Evolutionary conservation across 2,329 filamentous ascomycete species (phyloP).

Genomic region (Scorias spongiosa): DNA sequence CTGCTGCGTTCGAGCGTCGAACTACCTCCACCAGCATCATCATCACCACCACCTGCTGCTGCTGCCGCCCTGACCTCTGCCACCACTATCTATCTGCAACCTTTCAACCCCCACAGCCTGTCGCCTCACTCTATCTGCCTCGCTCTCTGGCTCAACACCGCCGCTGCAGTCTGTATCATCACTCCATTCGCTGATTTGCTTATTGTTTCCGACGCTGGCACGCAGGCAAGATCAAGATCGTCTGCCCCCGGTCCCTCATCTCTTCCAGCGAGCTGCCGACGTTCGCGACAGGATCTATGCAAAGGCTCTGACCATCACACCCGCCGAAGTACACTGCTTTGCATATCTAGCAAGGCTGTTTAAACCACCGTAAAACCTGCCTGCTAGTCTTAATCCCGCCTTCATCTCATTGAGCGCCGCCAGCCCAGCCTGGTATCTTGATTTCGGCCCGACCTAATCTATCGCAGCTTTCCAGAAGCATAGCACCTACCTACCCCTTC

Average conservation of each 20-base stretch:
- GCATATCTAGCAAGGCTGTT: constrained; percentile 30
- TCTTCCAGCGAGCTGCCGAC: constrained; percentile 9
- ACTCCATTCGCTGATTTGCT: no score
- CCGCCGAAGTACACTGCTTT: constrained; percentile 29
- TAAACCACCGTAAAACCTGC: constrained; percentile 27
- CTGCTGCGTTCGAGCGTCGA: no score
- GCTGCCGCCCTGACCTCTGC: not conserved
- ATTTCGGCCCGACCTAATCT: not conserved
- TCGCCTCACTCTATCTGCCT: not conserved
- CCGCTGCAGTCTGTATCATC: no score
- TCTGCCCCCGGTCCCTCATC: constrained; percentile 7
- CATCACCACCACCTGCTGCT: not conserved
- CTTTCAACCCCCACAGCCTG: not conserved
- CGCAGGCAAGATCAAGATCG: constrained; percentile 6
- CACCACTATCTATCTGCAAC: not conserved
- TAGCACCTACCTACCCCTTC: no score
- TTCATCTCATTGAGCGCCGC: no score
- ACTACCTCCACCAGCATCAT: not conserved
- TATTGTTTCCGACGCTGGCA: constrained; percentile 8
- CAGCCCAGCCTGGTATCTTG: not conserved
- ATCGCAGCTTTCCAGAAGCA: no score
- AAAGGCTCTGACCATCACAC: constrained; percentile 13
- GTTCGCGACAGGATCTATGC: constrained; percentile 15
- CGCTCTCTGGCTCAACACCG: not conserved
- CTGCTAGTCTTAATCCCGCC: no score